These are phyloP conservation scores for Podila horticola DNA, from an alignment of 192 early-diverging fungal genomes.

Conservation along the genomic window DNA sequence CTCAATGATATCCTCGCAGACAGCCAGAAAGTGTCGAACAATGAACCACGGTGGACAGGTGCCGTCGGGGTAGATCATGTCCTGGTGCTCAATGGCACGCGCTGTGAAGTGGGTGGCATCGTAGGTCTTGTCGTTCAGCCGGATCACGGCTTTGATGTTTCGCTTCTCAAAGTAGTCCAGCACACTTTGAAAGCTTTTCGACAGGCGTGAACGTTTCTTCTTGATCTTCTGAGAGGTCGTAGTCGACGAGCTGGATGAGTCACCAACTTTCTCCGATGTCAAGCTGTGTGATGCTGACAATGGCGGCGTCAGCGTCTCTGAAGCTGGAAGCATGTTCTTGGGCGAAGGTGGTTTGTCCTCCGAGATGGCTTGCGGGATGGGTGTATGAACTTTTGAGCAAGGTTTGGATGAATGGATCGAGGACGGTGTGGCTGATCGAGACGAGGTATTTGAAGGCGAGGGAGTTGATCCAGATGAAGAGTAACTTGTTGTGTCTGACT, in stretches of 20 bases:
- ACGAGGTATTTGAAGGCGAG: not conserved
- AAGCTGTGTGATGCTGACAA: no score
- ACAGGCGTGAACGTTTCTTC: conserved; percentile 18
- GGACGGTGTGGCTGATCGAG: conserved; percentile 11
- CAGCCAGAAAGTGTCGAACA: conserved; percentile 69
- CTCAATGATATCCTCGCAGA: conserved; percentile 66
- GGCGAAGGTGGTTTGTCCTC: no score
- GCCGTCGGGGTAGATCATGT: conserved; percentile 78
- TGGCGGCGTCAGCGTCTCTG: no score
- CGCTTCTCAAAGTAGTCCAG: conserved; percentile 63
- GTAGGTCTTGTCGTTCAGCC: conserved; percentile 75
- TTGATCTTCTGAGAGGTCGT: conserved; percentile 5
- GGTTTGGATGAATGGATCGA: not conserved
- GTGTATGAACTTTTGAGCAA: not conserved
- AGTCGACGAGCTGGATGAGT: not conserved
- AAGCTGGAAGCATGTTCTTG: no score
- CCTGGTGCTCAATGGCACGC: conserved; percentile 71
- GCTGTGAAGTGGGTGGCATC: conserved; percentile 64
- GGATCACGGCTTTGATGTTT: conserved; percentile 62
- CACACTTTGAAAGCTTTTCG: conserved; percentile 52
- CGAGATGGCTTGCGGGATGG: no score
- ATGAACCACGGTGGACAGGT: conserved; percentile 73
- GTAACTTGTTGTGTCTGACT: not conserved
- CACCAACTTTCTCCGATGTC: not conserved
- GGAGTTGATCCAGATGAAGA: conserved; percentile 2